A percentile compares a stretch with the other conserved stretches of the same genome.
Evolutionary conservation across 2,329 filamentous ascomycete species (phyloP).

Genomic region (Xylariaceae sp.): DNA sequence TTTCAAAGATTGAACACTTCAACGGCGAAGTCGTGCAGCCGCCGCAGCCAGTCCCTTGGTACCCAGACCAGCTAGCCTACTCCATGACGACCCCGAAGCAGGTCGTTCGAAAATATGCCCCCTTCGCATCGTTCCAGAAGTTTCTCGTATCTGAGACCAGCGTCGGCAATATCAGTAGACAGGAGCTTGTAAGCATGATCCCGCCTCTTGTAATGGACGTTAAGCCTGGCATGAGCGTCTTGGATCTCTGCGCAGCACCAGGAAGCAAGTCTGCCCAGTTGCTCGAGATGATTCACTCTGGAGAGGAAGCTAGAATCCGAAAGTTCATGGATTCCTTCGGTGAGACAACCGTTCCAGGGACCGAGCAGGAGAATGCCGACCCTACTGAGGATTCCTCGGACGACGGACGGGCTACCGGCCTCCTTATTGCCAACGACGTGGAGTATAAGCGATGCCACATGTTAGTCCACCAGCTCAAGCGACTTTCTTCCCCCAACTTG

Average conservation of each 20-base stretch:
- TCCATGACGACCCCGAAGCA: slow-evolving; percentile 98
- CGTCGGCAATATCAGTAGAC: slow-evolving; percentile 93
- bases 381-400: slow-evolving; percentile 57
- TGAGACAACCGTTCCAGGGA: slow-evolving; percentile 22
- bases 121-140: slow-evolving; percentile 93
- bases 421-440: slow-evolving; percentile 91
- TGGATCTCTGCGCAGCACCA: slow-evolving; percentile 94
- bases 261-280: slow-evolving; percentile 96
- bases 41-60: slow-evolving; percentile 80
- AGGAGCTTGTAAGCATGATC: slow-evolving; percentile 99
- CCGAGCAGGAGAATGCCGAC: slow-evolving; percentile 49
- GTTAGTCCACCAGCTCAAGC: slow-evolving; percentile 96
- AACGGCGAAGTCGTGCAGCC: slow-evolving; percentile 79
- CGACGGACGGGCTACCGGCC: slow-evolving; percentile 79
- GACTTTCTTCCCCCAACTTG: slow-evolving; percentile 90
- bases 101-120: slow-evolving; percentile 85
- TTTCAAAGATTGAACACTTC: slow-evolving; percentile 73
- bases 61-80: slow-evolving; percentile 92
- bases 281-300: slow-evolving; percentile 86
- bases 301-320: slow-evolving; percentile 80
- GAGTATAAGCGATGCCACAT: slow-evolving; percentile 97
- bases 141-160: slow-evolving; percentile 96
- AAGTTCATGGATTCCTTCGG: slow-evolving; percentile 61
- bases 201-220: slow-evolving; percentile 90
- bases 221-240: slow-evolving; percentile 81